Conservation (phyloP, 345 rosid genomes). For the Eucalyptus pauciflora region DNA sequence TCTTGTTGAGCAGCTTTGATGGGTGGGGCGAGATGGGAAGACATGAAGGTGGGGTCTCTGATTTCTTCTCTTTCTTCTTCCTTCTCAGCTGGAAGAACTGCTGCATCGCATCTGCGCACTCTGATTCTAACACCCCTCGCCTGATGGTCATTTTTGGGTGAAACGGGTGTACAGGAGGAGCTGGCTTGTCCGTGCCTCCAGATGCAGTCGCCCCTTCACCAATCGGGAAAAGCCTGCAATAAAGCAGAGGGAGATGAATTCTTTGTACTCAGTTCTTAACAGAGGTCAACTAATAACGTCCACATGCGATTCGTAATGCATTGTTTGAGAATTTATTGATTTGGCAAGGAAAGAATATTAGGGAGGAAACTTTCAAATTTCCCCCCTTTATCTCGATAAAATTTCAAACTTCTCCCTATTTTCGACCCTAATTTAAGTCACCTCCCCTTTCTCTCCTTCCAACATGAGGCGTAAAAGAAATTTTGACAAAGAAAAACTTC, state of each 20-base stretch:
- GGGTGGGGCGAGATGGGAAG: constrained; percentile 49
- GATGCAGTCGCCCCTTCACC: constrained; percentile 27
- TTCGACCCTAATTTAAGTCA: not conserved
- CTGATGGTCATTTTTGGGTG: constrained; percentile 86
- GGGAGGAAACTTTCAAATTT: not conserved
- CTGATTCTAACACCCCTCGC: constrained; percentile 63
- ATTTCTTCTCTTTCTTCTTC: constrained; percentile 51
- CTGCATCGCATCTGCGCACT: constrained; percentile 84
- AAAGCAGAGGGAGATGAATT: not conserved
- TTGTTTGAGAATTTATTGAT: not conserved
- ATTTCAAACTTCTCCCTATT: not conserved
- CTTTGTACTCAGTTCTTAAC: not conserved
- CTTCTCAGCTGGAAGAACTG: constrained; percentile 89
- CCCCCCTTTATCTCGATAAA: not conserved
- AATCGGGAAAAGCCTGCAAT: constrained; percentile 64
- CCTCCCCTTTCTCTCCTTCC: not conserved
- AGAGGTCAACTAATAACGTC: not conserved
- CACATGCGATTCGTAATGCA: not conserved
- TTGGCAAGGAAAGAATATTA: not conserved
- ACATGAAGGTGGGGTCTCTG: constrained; percentile 36
- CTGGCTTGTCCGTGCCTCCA: constrained; percentile 44
- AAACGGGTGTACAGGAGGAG: constrained; percentile 82
- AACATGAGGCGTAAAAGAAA: not conserved
- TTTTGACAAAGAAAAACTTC: not conserved
- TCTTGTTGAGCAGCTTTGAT: constrained; percentile 57